Evolutionary conservation across 257 asterid genomes (phyloP), one percentile per base, ranked within the genome.

Genomic region (Penstemon davidsonii): DNA sequence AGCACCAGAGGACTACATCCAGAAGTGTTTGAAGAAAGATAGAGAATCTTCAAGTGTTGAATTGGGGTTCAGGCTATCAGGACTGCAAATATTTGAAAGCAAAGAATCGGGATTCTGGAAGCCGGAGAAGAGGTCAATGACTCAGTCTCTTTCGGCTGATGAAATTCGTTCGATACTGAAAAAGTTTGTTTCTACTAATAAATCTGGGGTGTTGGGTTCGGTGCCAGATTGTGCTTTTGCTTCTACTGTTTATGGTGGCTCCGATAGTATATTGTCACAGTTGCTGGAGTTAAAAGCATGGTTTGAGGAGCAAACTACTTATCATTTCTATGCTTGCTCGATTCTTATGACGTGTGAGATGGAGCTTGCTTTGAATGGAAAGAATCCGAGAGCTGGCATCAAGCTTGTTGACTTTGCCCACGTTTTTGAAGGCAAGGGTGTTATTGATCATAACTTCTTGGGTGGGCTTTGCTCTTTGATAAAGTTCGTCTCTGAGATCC

Each of bases 11-110:
- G 87, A 76, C 15, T 88, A 91, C 68, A 52, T 88, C 56, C 66
- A 69, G 0, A 94, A 87, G 71, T 88, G 96, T 66, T 74, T 87
- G 79, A 77, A 84, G 76, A 94, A 87, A 72, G 99, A 94, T 58
- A 73, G 84, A 65, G 84, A 64, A 67, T 71, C 85, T 45, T 81
- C 97, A 3, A 88, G 88, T 85, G 47, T 81, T 62, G 43, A 57
- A 3, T 54, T 94, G 33, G 99, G 99, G 15, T 94, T 91, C 68
- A 79, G 99, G 82, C 55, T 91, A 55, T 91, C 96, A 0, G 99
- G 99, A 38, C 13, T 81, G 72, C 91, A 91, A 62, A 75, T 86
- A 45, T 82, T 82, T 37, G 76, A 74, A 60, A 75, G 56, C 72
- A 52, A 18, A 37, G 87, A 83, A 55, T 51, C 72, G 0, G 96